Evolutionary conservation across 2,329 filamentous ascomycete species (phyloP), one percentile per base, ranked within the genome.

Genomic region (Chalara sp.): DNA sequence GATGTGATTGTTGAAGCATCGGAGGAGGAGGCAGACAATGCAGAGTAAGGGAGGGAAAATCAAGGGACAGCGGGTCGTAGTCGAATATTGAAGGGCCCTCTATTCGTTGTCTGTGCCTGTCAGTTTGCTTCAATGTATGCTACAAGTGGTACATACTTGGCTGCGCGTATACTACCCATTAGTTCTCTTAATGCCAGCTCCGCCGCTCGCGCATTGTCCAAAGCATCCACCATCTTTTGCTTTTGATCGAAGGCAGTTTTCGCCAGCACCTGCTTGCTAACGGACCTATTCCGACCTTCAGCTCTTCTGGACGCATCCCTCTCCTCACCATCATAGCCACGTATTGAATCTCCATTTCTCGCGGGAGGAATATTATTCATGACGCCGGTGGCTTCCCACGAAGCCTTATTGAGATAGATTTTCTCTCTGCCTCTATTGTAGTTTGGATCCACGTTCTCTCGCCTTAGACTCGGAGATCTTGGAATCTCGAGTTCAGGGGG

Each of bases 131-230:
- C 28, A 46, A n/a, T 29, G n/a, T n/a, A 48, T 39, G 43, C 50
- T 47, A 30, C 28, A 30, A n/a, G 32, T 31, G 44, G 30, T 21
- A 70, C 81, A 61, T 76, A 91, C 88, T 85, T 89, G 57, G 91
- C 90, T 56, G 90, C 88, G 64, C 87, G 83, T 66, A 91, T 79
- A 53, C 87, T 91, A 61, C 85, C 83, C 49, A 96, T 70, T 43
- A 96, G 74, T 70, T 96, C 92, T 55, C 87, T 76, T 59, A 96
- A 70, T 6, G 92, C 90, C 65, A 96, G 71, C 70, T 96, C 89
- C 28, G 91, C 83, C 5, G 91, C 91, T 56, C 82, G 81, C 21
- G 86, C 85, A n/a, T 81, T 89, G 65, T 96, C 91, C 59, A 80
- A 69, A 37, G 87, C 85, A 61, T 90, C 87, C 44, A 78, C 73